phyloP scores from a whole-genome alignment of 1,139 yeast genomes.

The Pichia sp. region DNA sequence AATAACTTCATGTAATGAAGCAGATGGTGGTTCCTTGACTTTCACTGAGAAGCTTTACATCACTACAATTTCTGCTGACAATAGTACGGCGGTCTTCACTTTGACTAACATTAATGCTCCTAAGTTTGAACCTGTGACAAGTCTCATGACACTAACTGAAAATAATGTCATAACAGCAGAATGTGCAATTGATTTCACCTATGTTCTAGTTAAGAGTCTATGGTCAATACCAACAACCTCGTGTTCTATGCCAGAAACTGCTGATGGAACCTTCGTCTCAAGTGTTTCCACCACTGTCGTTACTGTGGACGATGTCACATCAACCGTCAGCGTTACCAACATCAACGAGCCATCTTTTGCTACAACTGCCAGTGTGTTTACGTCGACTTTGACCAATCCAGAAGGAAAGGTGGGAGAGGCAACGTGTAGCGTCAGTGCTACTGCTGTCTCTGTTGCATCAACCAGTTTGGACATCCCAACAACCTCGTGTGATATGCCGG shows the following conservation, averaged over 20 bases:
- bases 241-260: neutral
- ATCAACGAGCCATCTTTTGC: neutral
- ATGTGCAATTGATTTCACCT: neutral
- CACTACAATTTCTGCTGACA: too few species aligned
- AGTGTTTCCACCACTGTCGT: neutral
- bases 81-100: too few species aligned
- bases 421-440: neutral
- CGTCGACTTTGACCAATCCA: neutral
- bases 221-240: neutral
- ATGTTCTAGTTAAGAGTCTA: neutral
- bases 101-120: too few species aligned
- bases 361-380: neutral
- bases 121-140: too few species aligned
- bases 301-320: neutral
- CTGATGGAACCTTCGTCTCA: neutral
- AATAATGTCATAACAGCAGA: neutral
- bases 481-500: neutral
- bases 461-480: neutral
- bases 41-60: too few species aligned
- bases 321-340: neutral
- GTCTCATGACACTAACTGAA: neutral
- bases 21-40: too few species aligned
- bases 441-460: neutral
- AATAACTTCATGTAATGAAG: neutral
- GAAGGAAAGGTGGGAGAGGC: neutral